These are phyloP conservation scores for Atractiella rhizophila DNA, from an alignment of 768 basidiomycete genomes.

Conservation along the genomic window DNA sequence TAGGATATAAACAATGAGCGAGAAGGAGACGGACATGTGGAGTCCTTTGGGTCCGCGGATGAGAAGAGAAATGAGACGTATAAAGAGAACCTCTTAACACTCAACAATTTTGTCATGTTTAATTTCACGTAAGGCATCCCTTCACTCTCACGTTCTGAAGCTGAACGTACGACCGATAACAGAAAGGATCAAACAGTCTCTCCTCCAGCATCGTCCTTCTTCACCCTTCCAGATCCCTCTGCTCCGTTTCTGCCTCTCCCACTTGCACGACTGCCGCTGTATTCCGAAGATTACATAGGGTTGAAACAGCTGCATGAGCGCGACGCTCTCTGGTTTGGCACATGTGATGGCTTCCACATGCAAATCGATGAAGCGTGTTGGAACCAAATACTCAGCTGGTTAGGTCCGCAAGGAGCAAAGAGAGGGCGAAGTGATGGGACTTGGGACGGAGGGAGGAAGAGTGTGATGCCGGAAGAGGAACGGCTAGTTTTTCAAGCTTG, in stretches of 20 bases:
- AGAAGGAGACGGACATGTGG: conserved; percentile 10
- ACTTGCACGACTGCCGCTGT: conserved; percentile 12
- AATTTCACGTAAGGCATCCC: conserved; percentile 12
- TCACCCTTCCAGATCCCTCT: conserved; percentile 12
- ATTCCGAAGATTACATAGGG: conserved; percentile 17
- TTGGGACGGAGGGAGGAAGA: too few relatives aligned
- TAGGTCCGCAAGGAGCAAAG: conserved; percentile 7
- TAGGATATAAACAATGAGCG: conserved; percentile 22
- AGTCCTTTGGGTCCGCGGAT: neutral
- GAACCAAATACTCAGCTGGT: conserved; percentile 9
- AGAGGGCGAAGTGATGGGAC: neutral
- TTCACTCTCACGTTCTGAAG: neutral
- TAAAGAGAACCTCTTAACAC: conserved; percentile 9
- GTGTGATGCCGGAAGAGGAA: too few relatives aligned
- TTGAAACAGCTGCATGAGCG: conserved; percentile 12
- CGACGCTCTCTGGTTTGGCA: conserved; percentile 2
- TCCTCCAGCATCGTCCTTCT: conserved; percentile 11
- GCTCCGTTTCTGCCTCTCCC: conserved; percentile 5
- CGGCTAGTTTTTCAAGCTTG: too few relatives aligned
- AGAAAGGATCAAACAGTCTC: conserved; percentile 15
- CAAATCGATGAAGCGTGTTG: conserved; percentile 15
- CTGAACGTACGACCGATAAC: neutral
- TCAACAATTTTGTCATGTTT: conserved; percentile 16
- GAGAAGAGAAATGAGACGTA: conserved; percentile 9
- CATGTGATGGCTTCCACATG: conserved; percentile 19